phyloP scores from a whole-genome alignment of 2,329 filamentous ascomycete species.

The Tolypocladium pustulatum region DNA sequence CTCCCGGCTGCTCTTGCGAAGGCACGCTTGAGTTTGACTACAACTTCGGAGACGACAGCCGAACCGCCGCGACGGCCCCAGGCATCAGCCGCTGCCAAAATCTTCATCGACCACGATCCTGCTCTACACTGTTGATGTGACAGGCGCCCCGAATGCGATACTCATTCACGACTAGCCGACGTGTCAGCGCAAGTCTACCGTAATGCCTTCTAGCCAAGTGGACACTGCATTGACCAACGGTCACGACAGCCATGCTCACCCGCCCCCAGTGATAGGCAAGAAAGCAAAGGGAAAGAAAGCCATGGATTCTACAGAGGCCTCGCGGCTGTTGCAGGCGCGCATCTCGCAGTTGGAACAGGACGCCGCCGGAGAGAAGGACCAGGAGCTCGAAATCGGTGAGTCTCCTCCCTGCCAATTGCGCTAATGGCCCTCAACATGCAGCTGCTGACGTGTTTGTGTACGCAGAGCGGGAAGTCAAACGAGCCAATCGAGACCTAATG shows the following conservation, averaged over 20 bases:
- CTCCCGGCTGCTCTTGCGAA: background rate
- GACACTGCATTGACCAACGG: constrained; percentile 32
- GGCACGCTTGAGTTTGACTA: background rate
- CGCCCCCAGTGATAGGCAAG: constrained; percentile 44
- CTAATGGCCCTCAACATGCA: background rate
- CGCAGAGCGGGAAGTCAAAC: constrained; percentile 83
- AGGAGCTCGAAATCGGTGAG: constrained; percentile 90
- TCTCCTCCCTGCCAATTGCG: constrained; percentile 3
- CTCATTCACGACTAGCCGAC: constrained; percentile 3
- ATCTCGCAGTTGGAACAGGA: constrained; percentile 94
- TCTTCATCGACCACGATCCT: background rate
- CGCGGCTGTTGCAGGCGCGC: constrained; percentile 82
- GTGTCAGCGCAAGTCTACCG: constrained; percentile 9
- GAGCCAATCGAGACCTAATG: constrained; percentile 82
- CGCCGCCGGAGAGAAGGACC: constrained; percentile 85
- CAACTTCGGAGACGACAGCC: background rate
- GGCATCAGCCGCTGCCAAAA: background rate
- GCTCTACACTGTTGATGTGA: constrained; percentile 4
- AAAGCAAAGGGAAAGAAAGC: constrained; percentile 80
- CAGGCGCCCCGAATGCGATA: constrained; percentile 6
- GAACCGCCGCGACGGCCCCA: too few relatives aligned
- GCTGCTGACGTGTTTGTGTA: background rate
- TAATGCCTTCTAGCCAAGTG: constrained; percentile 29
- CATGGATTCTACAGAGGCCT: constrained; percentile 77
- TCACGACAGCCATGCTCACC: constrained; percentile 27